phyloP scores from a whole-genome alignment of 2,329 filamentous ascomycete species.

The Aspergillus brunneoviolaceus region DNA sequence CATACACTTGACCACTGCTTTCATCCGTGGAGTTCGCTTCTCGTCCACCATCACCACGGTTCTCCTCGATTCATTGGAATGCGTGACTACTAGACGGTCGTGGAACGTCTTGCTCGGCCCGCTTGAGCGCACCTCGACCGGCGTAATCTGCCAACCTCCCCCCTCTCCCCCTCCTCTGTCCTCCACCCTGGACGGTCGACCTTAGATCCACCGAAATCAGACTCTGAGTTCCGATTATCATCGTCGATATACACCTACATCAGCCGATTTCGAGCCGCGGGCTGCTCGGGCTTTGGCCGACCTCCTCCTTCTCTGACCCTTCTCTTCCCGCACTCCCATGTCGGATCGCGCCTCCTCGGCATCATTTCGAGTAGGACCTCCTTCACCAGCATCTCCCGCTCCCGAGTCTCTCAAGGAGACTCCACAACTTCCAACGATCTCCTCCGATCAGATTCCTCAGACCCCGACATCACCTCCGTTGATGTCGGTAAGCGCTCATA shows the following conservation, averaged over 20 bases:
- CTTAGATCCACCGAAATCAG: slow-evolving; percentile 15
- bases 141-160: slow-evolving; percentile 12
- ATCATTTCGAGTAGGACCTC: slow-evolving; percentile 39
- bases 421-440: slow-evolving; percentile 24
- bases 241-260: slow-evolving; percentile 10
- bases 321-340: slow-evolving; percentile 29
- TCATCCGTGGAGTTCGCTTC: slow-evolving; percentile 15
- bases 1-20: slow-evolving; percentile 1
- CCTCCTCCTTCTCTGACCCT: slow-evolving; percentile 7
- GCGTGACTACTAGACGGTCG: slow-evolving; percentile 33
- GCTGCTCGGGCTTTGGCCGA: slow-evolving; percentile 20
- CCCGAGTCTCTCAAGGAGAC: slow-evolving; percentile 40
- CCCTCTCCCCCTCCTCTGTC: slow-evolving; percentile 18
- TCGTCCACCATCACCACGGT: slow-evolving; percentile 15
- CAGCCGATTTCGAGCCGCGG: slow-evolving; percentile 11
- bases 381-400: slow-evolving; percentile 46
- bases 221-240: slow-evolving; percentile 8
- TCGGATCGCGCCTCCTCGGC: slow-evolving; percentile 37
- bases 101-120: slow-evolving; percentile 34
- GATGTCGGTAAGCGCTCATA: slow-evolving; percentile 52
- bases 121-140: slow-evolving; percentile 36
- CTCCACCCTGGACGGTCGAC: slow-evolving; percentile 3
- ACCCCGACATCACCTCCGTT: slow-evolving; percentile 48
- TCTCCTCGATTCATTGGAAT: slow-evolving; percentile 29
- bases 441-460: slow-evolving; percentile 37